Percentiles rank a stretch among this genome's conserved stretches.
Conservation (phyloP, 208 protist genomes). For the Leishmania turanica region DNA sequence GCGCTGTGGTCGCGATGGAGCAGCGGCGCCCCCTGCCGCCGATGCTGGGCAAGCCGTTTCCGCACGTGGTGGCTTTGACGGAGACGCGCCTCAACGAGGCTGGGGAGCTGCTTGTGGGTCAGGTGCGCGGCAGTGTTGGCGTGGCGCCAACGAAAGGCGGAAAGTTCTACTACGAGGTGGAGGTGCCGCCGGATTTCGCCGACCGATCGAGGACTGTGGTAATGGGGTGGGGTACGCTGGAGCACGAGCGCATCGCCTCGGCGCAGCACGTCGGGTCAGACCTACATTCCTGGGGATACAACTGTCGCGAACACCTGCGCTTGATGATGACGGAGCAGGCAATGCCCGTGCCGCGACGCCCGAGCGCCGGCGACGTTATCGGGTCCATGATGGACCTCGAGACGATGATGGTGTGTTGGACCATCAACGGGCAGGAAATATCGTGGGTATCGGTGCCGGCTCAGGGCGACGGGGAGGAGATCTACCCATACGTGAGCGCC, state of each 20-base stretch:
- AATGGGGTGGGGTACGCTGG: conserved; percentile 90
- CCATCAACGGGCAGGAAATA: conserved; percentile 83
- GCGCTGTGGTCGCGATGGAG: conserved; percentile 69
- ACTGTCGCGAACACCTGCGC: conserved; percentile 77
- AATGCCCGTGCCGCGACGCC: conserved; percentile 41
- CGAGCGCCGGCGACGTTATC: conserved; percentile 75
- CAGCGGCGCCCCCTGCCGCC: conserved; percentile 39
- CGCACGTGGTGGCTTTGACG: conserved; percentile 71
- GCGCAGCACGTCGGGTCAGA: conserved; percentile 88
- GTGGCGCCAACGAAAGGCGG: conserved; percentile 59
- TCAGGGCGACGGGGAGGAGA: conserved; percentile 74
- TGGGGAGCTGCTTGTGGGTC: conserved; percentile 76
- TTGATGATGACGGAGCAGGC: conserved; percentile 78
- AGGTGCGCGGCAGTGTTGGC: conserved; percentile 85
- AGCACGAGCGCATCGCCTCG: conserved; percentile 80
- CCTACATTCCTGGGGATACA: conserved; percentile 90
- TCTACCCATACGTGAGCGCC: conserved; percentile 90
- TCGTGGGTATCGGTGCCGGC: conserved; percentile 76
- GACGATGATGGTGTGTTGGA: conserved; percentile 87
- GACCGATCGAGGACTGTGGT: conserved; percentile 50
- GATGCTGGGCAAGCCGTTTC: conserved; percentile 54
- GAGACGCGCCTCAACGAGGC: conserved; percentile 74
- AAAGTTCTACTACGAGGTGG: conserved; percentile 84
- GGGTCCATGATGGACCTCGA: conserved; percentile 84
- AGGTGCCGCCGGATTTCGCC: conserved; percentile 60